phyloP scores from a whole-genome alignment of 2,329 filamentous ascomycete genomes.

The Myriosclerotinia duriaeana region DNA sequence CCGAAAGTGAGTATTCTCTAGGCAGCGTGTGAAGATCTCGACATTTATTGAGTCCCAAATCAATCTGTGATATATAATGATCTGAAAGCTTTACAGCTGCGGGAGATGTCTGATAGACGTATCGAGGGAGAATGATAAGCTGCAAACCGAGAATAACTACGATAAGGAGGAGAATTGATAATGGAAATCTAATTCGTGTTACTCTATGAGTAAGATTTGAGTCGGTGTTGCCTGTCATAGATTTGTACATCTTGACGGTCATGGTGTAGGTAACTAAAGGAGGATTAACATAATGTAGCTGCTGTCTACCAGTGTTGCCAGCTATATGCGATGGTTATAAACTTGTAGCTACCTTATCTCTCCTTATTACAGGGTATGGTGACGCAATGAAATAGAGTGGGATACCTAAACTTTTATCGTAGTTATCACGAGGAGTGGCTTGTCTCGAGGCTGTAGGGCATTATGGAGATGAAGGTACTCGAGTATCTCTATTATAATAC shows the following conservation, averaged over 20 bases:
- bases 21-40: conserved; percentile 33
- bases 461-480: too few relatives aligned
- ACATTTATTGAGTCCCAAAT: conserved; percentile 36
- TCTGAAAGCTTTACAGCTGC: conserved; percentile 29
- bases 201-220: background rate
- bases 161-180: conserved; percentile 31
- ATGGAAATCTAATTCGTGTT: conserved; percentile 27
- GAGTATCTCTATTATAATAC: too few relatives aligned
- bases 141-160: conserved; percentile 31
- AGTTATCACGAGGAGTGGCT: background rate
- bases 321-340: background rate
- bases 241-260: conserved; percentile 19
- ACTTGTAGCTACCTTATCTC: background rate
- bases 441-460: too few relatives aligned
- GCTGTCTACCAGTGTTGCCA: background rate
- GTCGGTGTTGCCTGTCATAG: background rate
- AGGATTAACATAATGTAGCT: background rate
- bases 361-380: background rate
- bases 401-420: background rate
- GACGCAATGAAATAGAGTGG: background rate
- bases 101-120: conserved; percentile 29
- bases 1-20: conserved; percentile 5
- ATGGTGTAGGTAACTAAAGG: background rate
- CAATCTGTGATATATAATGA: conserved; percentile 31
- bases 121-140: conserved; percentile 35